Conservation (phyloP, 2,329 filamentous ascomycete species). For the Herpotrichia juniperi region DNA sequence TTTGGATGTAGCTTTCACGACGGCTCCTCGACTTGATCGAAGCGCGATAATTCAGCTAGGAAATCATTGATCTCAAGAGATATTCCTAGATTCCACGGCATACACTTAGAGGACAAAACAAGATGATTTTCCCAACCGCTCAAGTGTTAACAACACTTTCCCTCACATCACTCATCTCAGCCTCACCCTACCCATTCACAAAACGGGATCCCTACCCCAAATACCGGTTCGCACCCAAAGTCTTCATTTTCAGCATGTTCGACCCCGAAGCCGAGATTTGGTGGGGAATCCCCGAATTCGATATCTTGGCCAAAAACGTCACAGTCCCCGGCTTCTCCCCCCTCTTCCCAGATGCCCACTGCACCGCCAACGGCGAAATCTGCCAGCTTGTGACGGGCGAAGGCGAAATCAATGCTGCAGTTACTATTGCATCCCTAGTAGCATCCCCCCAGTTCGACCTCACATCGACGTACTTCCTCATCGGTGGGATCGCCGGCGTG, state of each 20-base stretch:
- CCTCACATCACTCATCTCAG: constrained; percentile 4
- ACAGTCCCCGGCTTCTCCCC: constrained; percentile 68
- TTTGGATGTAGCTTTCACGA: no score
- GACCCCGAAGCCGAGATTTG: constrained; percentile 50
- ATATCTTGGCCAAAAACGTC: constrained; percentile 64
- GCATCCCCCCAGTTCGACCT: constrained; percentile 62
- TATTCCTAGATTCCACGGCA: no score
- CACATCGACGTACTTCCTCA: constrained; percentile 70
- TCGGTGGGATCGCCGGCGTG: constrained; percentile 76
- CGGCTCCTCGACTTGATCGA: no score
- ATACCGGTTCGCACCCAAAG: constrained; percentile 62
- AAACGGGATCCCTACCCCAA: constrained; percentile 22
- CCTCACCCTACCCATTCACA: constrained; percentile 1
- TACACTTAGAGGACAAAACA: no score
- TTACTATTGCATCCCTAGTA: constrained; percentile 12
- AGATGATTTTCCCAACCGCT: neutral
- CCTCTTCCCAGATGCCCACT: constrained; percentile 69
- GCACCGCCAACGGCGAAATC: constrained; percentile 63
- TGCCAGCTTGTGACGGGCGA: constrained; percentile 72
- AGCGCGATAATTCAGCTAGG: no score
- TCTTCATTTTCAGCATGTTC: constrained; percentile 69
- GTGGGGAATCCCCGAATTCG: constrained; percentile 62
- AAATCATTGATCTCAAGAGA: no score
- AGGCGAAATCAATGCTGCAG: constrained; percentile 74
- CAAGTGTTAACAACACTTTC: neutral